These are phyloP conservation scores for Clitopilus passeckerianus DNA, from an alignment of 768 basidiomycete species.

Conservation along the genomic window DNA sequence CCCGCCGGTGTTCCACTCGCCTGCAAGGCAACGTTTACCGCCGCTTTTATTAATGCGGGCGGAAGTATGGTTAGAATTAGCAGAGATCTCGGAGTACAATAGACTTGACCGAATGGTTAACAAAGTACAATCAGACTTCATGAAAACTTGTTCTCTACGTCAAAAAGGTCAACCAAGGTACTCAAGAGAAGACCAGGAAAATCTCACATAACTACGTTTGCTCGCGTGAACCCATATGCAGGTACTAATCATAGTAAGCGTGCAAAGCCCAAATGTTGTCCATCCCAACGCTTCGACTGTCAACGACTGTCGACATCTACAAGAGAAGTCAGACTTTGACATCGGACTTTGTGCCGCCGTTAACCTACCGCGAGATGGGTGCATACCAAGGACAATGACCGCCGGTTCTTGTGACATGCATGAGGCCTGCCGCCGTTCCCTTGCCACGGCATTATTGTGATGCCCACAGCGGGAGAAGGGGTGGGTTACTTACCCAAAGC, in stretches of 20 bases:
- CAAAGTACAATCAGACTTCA: neutral
- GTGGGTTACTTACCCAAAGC: slow-evolving; percentile 53
- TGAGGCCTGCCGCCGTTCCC: slow-evolving; percentile 65
- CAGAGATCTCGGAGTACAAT: no score
- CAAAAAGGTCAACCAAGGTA: neutral
- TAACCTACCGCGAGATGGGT: slow-evolving; percentile 44
- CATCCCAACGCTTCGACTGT: slow-evolving; percentile 75
- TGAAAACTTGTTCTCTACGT: neutral
- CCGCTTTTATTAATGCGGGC: no score
- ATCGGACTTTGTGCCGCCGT: neutral
- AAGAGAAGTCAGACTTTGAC: no score
- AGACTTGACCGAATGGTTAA: neutral
- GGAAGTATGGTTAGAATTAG: no score
- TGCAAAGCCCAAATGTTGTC: slow-evolving; percentile 66
- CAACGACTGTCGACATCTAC: slow-evolving; percentile 64
- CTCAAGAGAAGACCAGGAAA: neutral
- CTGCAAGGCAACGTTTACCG: neutral
- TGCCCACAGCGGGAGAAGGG: neutral
- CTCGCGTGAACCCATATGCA: slow-evolving; percentile 32
- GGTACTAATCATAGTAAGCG: slow-evolving; percentile 50
- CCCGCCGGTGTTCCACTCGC: neutral
- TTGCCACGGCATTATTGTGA: slow-evolving; percentile 18
- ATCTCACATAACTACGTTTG: slow-evolving; percentile 16
- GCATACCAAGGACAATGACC: slow-evolving; percentile 51
- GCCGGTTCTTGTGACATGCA: slow-evolving; percentile 59